Conservation (phyloP, 2,329 filamentous ascomycete species). For the Beauveria australis region DNA sequence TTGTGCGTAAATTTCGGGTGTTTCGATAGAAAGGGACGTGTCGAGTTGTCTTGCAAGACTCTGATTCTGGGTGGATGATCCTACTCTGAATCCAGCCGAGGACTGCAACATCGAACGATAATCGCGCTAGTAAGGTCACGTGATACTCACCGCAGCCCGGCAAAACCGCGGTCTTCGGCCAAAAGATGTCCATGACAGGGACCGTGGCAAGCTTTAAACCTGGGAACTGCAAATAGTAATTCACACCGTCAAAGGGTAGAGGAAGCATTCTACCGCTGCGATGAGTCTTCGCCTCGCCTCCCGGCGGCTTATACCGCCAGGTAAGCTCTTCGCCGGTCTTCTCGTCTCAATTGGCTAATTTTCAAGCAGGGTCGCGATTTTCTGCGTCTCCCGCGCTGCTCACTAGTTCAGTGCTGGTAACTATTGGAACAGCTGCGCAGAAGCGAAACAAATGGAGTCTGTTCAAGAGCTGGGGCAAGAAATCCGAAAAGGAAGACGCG, state of each 20-base stretch:
- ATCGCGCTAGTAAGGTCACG: slow-evolving; percentile 24
- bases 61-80: slow-evolving; percentile 15
- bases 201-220: slow-evolving; percentile 1
- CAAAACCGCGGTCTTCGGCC: slow-evolving; percentile 16
- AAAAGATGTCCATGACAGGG: slow-evolving; percentile 11
- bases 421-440: slow-evolving; percentile 15
- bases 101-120: slow-evolving; percentile 22
- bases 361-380: not conserved
- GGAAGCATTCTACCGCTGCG: slow-evolving; percentile 17
- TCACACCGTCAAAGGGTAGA: slow-evolving; percentile 17
- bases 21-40: slow-evolving; percentile 17
- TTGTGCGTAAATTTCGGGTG: slow-evolving; percentile 15
- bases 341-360: not conserved
- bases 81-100: not conserved
- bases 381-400: not conserved
- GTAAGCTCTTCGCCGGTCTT: slow-evolving; percentile 33
- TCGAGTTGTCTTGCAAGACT: slow-evolving; percentile 16
- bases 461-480: slow-evolving; percentile 29
- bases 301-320: slow-evolving; percentile 50
- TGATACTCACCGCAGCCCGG: slow-evolving; percentile 12
- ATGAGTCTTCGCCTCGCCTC: slow-evolving; percentile 62
- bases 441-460: slow-evolving; percentile 35
- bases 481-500: slow-evolving; percentile 22
- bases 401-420: not conserved
- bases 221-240: slow-evolving; percentile 19